phyloP scores from a whole-genome alignment of 768 basidiomycete species.

The Russula sp. region DNA sequence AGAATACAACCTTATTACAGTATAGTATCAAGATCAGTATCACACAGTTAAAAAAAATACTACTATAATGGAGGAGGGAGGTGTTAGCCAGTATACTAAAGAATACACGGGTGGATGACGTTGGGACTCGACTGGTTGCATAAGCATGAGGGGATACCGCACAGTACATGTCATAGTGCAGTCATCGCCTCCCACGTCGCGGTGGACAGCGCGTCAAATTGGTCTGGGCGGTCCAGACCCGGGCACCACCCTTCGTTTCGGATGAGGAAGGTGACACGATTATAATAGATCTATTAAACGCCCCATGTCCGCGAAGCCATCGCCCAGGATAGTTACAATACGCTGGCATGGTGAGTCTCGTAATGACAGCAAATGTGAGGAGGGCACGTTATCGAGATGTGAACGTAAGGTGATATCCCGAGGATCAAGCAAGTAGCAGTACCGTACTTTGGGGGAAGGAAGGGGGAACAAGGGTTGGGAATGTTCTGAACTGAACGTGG shows the following conservation, averaged over 20 bases:
- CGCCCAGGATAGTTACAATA: neutral
- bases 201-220: neutral
- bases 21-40: too few relatives aligned
- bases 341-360: conserved; percentile 1
- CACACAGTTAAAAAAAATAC: too few relatives aligned
- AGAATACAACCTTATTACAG: too few relatives aligned
- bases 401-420: neutral
- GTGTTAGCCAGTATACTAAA: too few relatives aligned
- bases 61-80: too few relatives aligned
- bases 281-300: conserved; percentile 13
- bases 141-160: too few relatives aligned
- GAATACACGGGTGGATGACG: neutral
- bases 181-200: neutral
- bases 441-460: neutral
- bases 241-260: neutral
- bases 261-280: conserved; percentile 15
- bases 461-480: neutral
- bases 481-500: neutral
- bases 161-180: neutral
- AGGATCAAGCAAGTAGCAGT: conserved; percentile 1
- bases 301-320: conserved; percentile 1
- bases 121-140: neutral
- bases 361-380: neutral
- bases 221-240: neutral
- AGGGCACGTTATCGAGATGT: neutral